A percentile compares a stretch with the other conserved stretches of the same genome.
Evolutionary conservation across 2,329 filamentous ascomycete species (phyloP).

Genomic region (Colletotrichum spinosum): DNA sequence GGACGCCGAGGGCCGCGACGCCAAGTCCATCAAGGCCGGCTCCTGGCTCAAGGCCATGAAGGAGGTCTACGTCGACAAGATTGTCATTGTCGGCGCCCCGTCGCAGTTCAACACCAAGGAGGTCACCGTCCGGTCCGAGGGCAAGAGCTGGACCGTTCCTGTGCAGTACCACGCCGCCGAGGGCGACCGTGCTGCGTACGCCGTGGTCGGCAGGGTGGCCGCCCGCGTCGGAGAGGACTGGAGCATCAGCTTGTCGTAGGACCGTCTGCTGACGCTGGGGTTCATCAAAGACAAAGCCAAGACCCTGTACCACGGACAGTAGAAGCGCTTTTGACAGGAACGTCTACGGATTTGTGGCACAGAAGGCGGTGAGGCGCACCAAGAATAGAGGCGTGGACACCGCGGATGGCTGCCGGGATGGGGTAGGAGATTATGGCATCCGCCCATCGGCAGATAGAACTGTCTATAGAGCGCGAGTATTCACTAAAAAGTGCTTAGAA

Average conservation of each 20-base stretch:
- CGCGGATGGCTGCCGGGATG: slow-evolving; percentile 23
- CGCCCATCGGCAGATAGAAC: slow-evolving; percentile 4
- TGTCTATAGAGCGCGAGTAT: slow-evolving; percentile 9
- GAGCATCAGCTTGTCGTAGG: slow-evolving; percentile 52
- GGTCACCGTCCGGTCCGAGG: slow-evolving; percentile 65
- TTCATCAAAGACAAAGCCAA: slow-evolving; percentile 6
- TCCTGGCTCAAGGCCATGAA: slow-evolving; percentile 84
- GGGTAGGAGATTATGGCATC: background rate
- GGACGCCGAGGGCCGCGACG: slow-evolving; percentile 69
- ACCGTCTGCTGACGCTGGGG: slow-evolving; percentile 13
- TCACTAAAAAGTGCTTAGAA: background rate
- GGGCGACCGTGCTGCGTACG: slow-evolving; percentile 62
- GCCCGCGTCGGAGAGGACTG: slow-evolving; percentile 66
- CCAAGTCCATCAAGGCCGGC: slow-evolving; percentile 68
- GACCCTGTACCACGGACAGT: no score
- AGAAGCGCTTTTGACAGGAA: no score
- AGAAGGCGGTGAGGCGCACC: background rate
- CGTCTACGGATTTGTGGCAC: no score
- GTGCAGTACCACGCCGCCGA: slow-evolving; percentile 68
- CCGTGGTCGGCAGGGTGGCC: slow-evolving; percentile 63
- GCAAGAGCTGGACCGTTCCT: slow-evolving; percentile 66
- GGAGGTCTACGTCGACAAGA: slow-evolving; percentile 82
- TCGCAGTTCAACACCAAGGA: slow-evolving; percentile 74
- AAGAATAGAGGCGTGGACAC: slow-evolving; percentile 18
- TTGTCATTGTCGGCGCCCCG: slow-evolving; percentile 86